Evolutionary conservation across 768 basidiomycete genomes (phyloP).

Genomic region (Pilatotrama ljubarskyi): DNA sequence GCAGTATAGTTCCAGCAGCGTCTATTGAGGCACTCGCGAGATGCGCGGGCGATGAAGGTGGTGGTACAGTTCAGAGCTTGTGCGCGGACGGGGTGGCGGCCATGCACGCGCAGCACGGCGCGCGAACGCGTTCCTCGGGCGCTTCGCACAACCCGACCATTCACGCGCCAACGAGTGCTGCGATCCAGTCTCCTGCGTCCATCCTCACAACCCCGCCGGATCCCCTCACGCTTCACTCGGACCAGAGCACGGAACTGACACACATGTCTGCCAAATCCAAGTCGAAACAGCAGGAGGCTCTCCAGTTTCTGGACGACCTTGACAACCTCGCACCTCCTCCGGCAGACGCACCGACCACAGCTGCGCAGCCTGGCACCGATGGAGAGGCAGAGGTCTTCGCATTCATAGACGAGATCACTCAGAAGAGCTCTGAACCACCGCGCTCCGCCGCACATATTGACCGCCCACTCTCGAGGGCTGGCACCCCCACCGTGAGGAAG

Average conservation of each 20-base stretch:
- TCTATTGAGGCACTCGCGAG: too few species aligned
- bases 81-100: not conserved
- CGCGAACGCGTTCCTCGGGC: not conserved
- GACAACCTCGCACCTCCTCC: constrained; percentile 60
- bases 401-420: constrained; percentile 92
- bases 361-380: constrained; percentile 32
- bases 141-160: not conserved
- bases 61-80: too few species aligned
- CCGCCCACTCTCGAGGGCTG: constrained; percentile 60
- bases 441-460: constrained; percentile 59
- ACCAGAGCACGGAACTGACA: not conserved
- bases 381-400: constrained; percentile 85
- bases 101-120: too few species aligned
- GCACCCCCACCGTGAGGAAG: constrained; percentile 72
- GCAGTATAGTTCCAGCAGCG: too few species aligned
- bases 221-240: too few species aligned
- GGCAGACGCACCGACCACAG: constrained; percentile 26
- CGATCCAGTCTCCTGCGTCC: not conserved
- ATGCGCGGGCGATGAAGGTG: too few species aligned
- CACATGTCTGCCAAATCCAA: constrained; percentile 52
- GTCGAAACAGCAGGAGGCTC: constrained; percentile 85
- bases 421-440: constrained; percentile 82
- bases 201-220: not conserved
- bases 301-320: constrained; percentile 91
- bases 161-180: constrained; percentile 7